A percentile compares a stretch with the other conserved stretches of the same genome.
Conservation (phyloP, 2,329 filamentous ascomycete species). For the Daldinia eschscholtzii region DNA sequence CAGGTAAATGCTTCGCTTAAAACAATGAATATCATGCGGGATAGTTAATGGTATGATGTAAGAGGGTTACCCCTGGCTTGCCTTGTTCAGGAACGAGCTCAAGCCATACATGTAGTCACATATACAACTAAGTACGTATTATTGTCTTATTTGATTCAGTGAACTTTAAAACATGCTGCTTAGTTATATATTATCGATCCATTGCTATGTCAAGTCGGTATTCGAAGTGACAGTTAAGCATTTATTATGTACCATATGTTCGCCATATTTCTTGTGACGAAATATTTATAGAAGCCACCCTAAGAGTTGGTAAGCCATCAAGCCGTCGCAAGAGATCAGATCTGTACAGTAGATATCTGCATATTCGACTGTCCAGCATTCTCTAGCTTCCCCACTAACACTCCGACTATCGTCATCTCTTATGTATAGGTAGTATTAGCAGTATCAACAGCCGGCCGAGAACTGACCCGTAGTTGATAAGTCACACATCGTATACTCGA, state of each 20-base stretch:
- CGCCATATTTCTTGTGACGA: conserved; percentile 20
- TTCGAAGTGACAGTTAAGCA: not conserved
- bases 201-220: conserved; percentile 11
- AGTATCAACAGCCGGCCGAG: not conserved
- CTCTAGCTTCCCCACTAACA: not conserved
- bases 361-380: conserved; percentile 11
- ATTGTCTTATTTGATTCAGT: conserved; percentile 10
- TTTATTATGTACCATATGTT: conserved; percentile 16
- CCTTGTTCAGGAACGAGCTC: conserved; percentile 1
- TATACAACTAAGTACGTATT: not conserved
- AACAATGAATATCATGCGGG: conserved; percentile 31
- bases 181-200: not conserved
- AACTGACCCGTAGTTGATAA: not conserved
- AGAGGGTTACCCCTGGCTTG: conserved; percentile 17
- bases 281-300: conserved; percentile 42
- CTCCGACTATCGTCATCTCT: conserved; percentile 6
- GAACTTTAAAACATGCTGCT: conserved; percentile 6
- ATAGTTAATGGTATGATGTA: conserved; percentile 29
- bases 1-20: conserved; percentile 13
- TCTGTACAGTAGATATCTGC: conserved; percentile 17
- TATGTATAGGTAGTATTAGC: not conserved
- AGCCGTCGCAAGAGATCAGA: conserved; percentile 1
- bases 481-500: not conserved
- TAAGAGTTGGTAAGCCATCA: conserved; percentile 17
- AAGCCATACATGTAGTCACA: conserved; percentile 9